Evolutionary conservation across 192 early-diverging fungal species (phyloP), one percentile per base, ranked within the genome.

Genomic region (Podila epigama): DNA sequence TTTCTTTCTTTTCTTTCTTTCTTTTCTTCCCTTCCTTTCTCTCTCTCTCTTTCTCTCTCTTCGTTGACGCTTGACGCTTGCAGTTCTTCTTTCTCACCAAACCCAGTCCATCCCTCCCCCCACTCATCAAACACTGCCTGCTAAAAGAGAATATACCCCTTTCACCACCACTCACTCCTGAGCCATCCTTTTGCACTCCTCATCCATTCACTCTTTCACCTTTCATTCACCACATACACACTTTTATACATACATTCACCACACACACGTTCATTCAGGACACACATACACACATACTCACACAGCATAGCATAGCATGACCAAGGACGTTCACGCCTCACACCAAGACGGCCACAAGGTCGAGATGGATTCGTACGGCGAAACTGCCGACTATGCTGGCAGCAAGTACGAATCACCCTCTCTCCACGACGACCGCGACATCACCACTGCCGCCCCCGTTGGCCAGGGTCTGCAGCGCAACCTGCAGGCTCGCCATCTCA

Each of bases 401-500:
- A 50, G 64, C 1, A 62, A 77, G 44, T 10, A 10, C 5, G 36
- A 31, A 2, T 6, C 48, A 1, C 0, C 36, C 1, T 63, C 60
- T 18, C 44, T 72, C 12, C 44, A 72, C 15, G 60, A 77, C 31
- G 65, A 68, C 25, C 7, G 50, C 18, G 66, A 62, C 22, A 15
- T 44, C 13, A 31, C 33, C 10, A 33, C 48, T 10, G 25, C 55
- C n/a, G 12, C 53, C 28, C 41, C 42, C 3, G 66, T 51, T 2
- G 66, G 60, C 28, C 11, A 58, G 25, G 61, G 83, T 48, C 80
- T 92, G 18, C 80, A 91, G 69, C 87, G 91, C 33, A 83, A 80
- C 65, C 85, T 93, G 51, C 89, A 88, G 51, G 83, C 87, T 35
- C 86, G 91, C 20, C 91, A 93, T 70, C 86, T 92, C 84, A 78